Conservation (phyloP, 2,329 filamentous ascomycete genomes). For the Ascochyta pisi region DNA sequence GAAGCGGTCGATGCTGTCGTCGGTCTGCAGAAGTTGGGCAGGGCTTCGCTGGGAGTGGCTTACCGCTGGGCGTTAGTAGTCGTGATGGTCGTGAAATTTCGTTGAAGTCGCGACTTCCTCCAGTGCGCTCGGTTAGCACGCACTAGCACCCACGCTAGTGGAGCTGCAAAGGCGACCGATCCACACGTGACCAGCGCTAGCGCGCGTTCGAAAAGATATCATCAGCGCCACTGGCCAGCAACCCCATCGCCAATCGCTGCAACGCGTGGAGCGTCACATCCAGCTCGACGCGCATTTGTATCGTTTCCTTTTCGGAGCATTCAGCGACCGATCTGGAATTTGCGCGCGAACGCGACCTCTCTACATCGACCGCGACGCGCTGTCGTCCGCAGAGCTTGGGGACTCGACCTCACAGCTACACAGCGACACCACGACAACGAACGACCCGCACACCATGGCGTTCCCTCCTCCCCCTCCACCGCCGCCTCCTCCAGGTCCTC, state of each 20-base stretch:
- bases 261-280: slow-evolving; percentile 36
- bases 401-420: slow-evolving; percentile 30
- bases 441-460: slow-evolving; percentile 27
- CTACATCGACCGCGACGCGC: slow-evolving; percentile 27
- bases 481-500: slow-evolving; percentile 36
- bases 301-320: slow-evolving; percentile 18
- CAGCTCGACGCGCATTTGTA: slow-evolving; percentile 29
- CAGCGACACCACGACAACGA: slow-evolving; percentile 17
- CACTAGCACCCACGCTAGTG: slow-evolving; percentile 8
- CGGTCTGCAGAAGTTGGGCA: slow-evolving; percentile 17
- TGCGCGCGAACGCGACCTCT: slow-evolving; percentile 35
- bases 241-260: slow-evolving; percentile 38
- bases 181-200: slow-evolving; percentile 16
- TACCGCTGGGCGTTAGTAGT: slow-evolving; percentile 46
- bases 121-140: slow-evolving; percentile 16
- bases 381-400: slow-evolving; percentile 36
- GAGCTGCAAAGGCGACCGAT: not conserved
- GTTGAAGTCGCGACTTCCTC: not conserved
- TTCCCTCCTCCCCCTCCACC: slow-evolving; percentile 55
- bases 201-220: slow-evolving; percentile 32
- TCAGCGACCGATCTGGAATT: slow-evolving; percentile 15
- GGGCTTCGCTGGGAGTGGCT: slow-evolving; percentile 29
- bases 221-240: slow-evolving; percentile 28
- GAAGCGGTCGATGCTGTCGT: slow-evolving; percentile 13
- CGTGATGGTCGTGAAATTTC: slow-evolving; percentile 27